These are phyloP conservation scores for Fusarium duplospermum DNA, from an alignment of 2,329 filamentous ascomycete species.

Conservation along the genomic window DNA sequence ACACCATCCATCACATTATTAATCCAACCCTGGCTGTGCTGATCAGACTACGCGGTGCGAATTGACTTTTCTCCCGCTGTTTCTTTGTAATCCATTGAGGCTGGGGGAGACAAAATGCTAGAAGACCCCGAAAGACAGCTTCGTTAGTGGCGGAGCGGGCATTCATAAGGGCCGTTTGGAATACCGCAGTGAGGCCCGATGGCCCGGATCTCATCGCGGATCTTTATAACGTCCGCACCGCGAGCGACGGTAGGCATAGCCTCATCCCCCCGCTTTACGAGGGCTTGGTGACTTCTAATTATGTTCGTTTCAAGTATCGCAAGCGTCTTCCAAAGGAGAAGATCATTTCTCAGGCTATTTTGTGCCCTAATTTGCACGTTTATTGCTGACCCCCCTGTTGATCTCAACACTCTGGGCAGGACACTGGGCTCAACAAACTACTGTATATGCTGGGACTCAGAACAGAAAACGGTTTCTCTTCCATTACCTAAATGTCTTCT, in stretches of 20 bases:
- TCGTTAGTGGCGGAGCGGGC: not conserved
- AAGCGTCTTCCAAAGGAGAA: fast-evolving
- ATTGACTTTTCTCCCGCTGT: not conserved
- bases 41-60: not conserved
- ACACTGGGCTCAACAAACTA: too few relatives aligned
- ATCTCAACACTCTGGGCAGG: too few relatives aligned
- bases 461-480: too few relatives aligned
- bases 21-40: not conserved
- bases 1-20: not conserved
- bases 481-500: too few relatives aligned
- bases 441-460: too few relatives aligned
- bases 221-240: not conserved
- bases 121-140: not conserved
- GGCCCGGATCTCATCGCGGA: not conserved
- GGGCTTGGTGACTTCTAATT: not conserved
- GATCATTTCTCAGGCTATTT: not conserved
- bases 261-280: not conserved
- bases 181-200: not conserved
- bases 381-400: too few relatives aligned
- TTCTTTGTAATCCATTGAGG: not conserved
- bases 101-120: not conserved
- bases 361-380: not conserved
- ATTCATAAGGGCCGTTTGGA: not conserved
- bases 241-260: not conserved
- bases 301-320: not conserved